Conservation (phyloP, 2,329 filamentous ascomycete genomes). For the Cladosporium sp. region DNA sequence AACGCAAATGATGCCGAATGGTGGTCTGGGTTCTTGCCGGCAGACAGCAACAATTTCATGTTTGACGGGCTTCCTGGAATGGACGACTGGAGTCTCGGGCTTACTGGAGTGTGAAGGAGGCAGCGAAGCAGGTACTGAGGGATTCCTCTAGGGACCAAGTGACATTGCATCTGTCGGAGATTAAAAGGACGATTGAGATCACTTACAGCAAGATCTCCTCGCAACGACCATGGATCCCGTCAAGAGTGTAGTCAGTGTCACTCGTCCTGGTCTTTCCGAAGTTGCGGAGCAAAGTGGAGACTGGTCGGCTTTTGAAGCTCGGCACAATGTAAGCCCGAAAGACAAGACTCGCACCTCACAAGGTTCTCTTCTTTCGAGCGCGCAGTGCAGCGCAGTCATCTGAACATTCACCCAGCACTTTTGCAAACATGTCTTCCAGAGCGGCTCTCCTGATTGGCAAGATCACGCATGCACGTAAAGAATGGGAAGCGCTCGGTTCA, state of each 20-base stretch:
- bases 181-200: no score
- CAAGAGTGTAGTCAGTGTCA: no score
- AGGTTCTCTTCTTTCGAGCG: neutral
- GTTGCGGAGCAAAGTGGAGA: neutral
- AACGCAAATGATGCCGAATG: conserved; percentile 30
- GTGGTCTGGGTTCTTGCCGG: conserved; percentile 36
- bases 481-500: conserved; percentile 41
- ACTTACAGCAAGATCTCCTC: no score
- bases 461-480: conserved; percentile 42
- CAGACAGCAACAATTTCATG: conserved; percentile 33
- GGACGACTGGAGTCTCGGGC: conserved; percentile 31
- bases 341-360: neutral
- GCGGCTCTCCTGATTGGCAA: conserved; percentile 44
- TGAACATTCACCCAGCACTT: neutral
- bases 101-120: conserved; percentile 12
- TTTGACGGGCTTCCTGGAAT: conserved; percentile 29
- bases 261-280: neutral
- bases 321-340: neutral
- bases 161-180: no score
- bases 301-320: conserved; percentile 4
- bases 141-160: no score
- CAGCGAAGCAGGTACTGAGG: no score
- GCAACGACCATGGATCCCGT: no score
- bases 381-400: neutral
- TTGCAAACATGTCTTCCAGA: conserved; percentile 10